A percentile compares a stretch with the other conserved stretches of the same genome.
Conservation (phyloP, 345 rosid species). For the Rhodamnia rubescens region DNA sequence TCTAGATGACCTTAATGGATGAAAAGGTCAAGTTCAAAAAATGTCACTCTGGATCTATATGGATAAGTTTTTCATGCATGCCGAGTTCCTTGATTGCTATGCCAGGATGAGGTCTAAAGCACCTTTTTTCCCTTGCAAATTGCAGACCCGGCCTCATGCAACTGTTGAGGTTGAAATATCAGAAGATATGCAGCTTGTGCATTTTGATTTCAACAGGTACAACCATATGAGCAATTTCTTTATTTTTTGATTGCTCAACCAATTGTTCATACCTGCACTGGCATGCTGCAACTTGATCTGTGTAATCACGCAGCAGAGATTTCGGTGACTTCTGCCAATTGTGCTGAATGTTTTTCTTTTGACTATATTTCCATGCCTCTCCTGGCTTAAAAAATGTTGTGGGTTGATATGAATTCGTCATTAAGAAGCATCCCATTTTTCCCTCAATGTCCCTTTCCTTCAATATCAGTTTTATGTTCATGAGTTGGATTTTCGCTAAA, state of each 20-base stretch:
- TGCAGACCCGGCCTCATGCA: slow-evolving; percentile 94
- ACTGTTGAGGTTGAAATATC: slow-evolving; percentile 99
- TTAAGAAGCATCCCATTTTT: background rate
- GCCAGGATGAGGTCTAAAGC: background rate
- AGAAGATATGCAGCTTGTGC: slow-evolving; percentile 99
- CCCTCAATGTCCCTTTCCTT: background rate
- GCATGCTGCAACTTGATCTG: background rate
- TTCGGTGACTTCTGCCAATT: background rate
- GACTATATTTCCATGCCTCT: background rate
- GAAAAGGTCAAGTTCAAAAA: background rate
- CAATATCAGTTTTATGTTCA: background rate
- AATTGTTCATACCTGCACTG: background rate
- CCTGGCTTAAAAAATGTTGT: background rate
- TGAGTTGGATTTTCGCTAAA: background rate
- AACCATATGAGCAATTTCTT: background rate
- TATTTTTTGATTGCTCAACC: background rate
- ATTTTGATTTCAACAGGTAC: slow-evolving; percentile 95
- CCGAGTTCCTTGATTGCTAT: background rate
- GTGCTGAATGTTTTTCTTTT: background rate
- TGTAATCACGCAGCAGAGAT: background rate
- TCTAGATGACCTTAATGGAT: background rate
- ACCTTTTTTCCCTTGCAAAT: slow-evolving; percentile 6
- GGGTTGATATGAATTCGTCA: background rate
- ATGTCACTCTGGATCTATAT: background rate
- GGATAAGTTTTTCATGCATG: background rate